Evolutionary conservation across 805 yeast species (phyloP).

Genomic region (Candida andamanensis): DNA sequence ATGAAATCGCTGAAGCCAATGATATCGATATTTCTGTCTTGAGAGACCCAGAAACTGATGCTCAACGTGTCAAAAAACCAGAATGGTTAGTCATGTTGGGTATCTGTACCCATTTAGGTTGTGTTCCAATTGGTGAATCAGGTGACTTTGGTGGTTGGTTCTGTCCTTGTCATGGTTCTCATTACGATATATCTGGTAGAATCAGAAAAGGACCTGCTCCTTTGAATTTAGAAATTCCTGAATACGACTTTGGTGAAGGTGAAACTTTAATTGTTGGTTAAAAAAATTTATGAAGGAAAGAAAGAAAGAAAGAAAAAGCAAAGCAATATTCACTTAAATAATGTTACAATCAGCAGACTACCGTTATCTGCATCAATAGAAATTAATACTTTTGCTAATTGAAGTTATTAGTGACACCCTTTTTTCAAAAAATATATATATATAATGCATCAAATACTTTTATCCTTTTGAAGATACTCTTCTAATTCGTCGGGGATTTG

Average conservation of each 20-base stretch:
- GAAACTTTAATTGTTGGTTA: slow-evolving; percentile 90
- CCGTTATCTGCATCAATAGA: not conserved
- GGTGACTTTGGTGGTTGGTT: slow-evolving; percentile 99
- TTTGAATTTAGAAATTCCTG: slow-evolving; percentile 93
- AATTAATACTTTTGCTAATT: too few relatives aligned
- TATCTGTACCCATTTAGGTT: slow-evolving; percentile 99
- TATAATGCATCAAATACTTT: slow-evolving; percentile 5
- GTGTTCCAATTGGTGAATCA: slow-evolving; percentile 99
- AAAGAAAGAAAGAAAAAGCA: not conserved
- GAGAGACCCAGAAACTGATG: slow-evolving; percentile 92
- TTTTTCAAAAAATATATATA: slow-evolving; percentile 4
- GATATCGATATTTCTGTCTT: slow-evolving; percentile 65
- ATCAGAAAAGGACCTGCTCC: slow-evolving; percentile 99
- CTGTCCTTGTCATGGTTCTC: slow-evolving; percentile 99
- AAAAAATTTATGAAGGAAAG: slow-evolving; percentile 3
- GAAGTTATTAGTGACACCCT: too few relatives aligned
- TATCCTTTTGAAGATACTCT: not conserved
- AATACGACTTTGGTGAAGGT: slow-evolving; percentile 70
- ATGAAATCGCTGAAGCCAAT: slow-evolving; percentile 94
- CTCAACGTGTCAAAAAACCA: slow-evolving; percentile 92
- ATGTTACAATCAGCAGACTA: too few relatives aligned
- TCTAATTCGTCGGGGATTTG: slow-evolving; percentile 29
- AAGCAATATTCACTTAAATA: too few relatives aligned
- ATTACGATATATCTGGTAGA: slow-evolving; percentile 99
- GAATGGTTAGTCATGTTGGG: slow-evolving; percentile 99